phyloP scores from a whole-genome alignment of 441 rosid genomes.

The California macrophylla region DNA sequence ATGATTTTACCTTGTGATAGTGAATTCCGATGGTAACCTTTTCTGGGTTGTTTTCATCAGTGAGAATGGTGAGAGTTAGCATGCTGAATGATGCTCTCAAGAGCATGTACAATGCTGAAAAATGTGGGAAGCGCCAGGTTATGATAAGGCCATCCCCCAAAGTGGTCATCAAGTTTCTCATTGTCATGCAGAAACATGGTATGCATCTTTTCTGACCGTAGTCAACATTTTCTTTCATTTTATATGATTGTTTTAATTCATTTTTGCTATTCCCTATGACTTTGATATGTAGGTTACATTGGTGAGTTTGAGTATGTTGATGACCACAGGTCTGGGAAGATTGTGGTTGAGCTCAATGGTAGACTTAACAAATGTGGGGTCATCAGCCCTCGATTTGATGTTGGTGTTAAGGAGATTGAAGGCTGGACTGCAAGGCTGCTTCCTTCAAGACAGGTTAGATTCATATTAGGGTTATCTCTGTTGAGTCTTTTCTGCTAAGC shows the following conservation, averaged over 20 bases:
- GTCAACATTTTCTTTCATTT: background rate
- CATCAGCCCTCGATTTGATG: constrained; percentile 53
- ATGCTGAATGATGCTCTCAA: constrained; percentile 23
- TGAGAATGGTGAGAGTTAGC: too few species aligned
- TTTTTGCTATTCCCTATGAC: background rate
- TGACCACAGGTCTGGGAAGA: constrained; percentile 59
- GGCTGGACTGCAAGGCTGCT: constrained; percentile 57
- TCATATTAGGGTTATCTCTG: background rate
- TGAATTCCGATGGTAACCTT: too few species aligned
- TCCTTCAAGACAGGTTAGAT: constrained; percentile 54
- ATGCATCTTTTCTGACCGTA: background rate
- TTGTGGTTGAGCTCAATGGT: constrained; percentile 58
- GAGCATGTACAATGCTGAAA: constrained; percentile 34
- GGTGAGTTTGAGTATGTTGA: constrained; percentile 65
- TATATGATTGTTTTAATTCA: background rate
- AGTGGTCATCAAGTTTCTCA: constrained; percentile 50
- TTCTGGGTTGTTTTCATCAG: too few species aligned
- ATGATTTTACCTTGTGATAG: too few species aligned
- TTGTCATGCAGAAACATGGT: constrained; percentile 73
- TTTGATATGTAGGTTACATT: constrained; percentile 35
- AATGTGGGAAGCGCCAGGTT: constrained; percentile 52
- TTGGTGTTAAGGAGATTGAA: constrained; percentile 50
- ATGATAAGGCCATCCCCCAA: constrained; percentile 63
- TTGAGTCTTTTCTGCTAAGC: background rate
- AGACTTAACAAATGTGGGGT: constrained; percentile 60